Percentiles rank a stretch among this genome's conserved stretches.
These are phyloP conservation scores for Neocatenulostroma microsporum DNA, from an alignment of 2,329 filamentous ascomycete genomes.

Conservation along the genomic window DNA sequence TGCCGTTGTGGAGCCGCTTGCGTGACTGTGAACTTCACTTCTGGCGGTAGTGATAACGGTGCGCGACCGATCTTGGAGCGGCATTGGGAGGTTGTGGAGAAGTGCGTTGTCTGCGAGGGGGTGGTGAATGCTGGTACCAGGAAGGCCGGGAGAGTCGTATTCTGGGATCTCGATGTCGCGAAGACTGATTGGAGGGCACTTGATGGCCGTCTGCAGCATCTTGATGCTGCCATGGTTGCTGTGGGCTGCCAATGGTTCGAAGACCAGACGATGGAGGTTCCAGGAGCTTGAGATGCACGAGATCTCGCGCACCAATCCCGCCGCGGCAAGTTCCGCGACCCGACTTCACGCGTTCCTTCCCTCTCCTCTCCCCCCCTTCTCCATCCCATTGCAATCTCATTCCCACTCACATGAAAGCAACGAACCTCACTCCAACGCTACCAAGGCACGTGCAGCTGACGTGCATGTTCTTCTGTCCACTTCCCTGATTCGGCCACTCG, in stretches of 20 bases:
- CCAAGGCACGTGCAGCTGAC: too few species aligned
- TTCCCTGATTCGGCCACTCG: neutral
- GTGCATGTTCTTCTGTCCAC: neutral
- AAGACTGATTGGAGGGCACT: slow-evolving; percentile 15
- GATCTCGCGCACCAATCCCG: slow-evolving; percentile 6
- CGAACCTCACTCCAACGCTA: too few species aligned
- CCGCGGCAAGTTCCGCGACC: neutral
- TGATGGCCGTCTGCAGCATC: slow-evolving; percentile 19
- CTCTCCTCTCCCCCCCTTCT: neutral
- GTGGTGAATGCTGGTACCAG: slow-evolving; percentile 63
- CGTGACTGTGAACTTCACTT: slow-evolving; percentile 65
- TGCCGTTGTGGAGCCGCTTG: slow-evolving; percentile 51
- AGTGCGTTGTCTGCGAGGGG: slow-evolving; percentile 41
- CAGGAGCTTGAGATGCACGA: slow-evolving; percentile 3
- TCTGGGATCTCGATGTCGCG: slow-evolving; percentile 6
- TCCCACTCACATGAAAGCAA: too few species aligned
- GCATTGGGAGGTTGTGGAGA: slow-evolving; percentile 61
- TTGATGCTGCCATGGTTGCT: slow-evolving; percentile 17
- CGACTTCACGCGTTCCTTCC: neutral
- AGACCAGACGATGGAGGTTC: too few species aligned
- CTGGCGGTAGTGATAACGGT: slow-evolving; percentile 70
- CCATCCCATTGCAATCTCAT: neutral
- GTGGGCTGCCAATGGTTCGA: too few species aligned
- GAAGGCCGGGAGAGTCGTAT: slow-evolving; percentile 52
- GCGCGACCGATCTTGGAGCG: slow-evolving; percentile 80